Conservation (phyloP, 2,329 filamentous ascomycete species). For the Xylariaceae sp. region DNA sequence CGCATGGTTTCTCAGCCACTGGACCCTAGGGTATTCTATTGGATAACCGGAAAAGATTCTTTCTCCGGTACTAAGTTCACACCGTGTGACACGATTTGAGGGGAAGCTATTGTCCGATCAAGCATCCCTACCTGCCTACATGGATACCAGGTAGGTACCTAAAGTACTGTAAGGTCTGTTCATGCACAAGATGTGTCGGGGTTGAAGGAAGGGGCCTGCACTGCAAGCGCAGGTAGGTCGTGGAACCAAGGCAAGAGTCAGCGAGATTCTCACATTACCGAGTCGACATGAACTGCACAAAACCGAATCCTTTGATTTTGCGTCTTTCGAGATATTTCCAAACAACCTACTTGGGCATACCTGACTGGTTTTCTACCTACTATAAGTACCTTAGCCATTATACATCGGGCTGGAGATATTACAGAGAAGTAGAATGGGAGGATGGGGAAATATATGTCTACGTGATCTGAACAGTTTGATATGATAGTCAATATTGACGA, state of each 20-base stretch:
- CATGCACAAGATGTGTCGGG: constrained; percentile 11
- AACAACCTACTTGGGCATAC: not conserved
- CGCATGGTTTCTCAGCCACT: not conserved
- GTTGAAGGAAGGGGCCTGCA: not conserved
- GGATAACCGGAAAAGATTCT: constrained; percentile 22
- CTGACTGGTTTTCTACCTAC: too few species aligned
- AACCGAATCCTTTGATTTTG: too few species aligned
- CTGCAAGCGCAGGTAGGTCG: constrained; percentile 3
- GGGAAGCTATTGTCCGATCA: constrained; percentile 24
- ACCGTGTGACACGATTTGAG: constrained; percentile 26
- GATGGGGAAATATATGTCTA: too few species aligned
- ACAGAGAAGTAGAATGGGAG: too few species aligned
- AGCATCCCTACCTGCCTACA: constrained; percentile 10
- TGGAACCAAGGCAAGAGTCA: constrained; percentile 27
- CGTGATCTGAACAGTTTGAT: too few species aligned
- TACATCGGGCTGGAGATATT: too few species aligned
- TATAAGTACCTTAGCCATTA: too few species aligned
- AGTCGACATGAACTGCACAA: too few species aligned
- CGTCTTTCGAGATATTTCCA: too few species aligned
- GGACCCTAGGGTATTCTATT: constrained; percentile 10
- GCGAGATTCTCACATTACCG: constrained; percentile 25
- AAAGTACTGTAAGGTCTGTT: not conserved
- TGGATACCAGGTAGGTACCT: not conserved
- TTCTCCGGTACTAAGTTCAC: constrained; percentile 19
- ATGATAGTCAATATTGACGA: too few species aligned